These are phyloP conservation scores for Aspergillus niger DNA, from an alignment of 2,329 filamentous ascomycete genomes.

Conservation along the genomic window DNA sequence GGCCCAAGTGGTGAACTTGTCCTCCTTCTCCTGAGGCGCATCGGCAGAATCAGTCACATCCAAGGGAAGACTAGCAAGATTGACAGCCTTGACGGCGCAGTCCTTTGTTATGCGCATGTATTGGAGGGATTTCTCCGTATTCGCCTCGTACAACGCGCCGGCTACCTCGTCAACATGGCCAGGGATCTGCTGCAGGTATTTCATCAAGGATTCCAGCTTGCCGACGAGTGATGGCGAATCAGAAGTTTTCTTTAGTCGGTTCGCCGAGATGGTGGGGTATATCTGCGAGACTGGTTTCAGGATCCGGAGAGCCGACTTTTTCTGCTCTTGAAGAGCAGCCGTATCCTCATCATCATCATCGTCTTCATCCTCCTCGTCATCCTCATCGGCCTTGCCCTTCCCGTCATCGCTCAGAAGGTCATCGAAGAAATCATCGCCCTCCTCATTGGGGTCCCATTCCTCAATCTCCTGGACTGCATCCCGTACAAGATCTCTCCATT, in stretches of 20 bases:
- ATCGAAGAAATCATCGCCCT: slow-evolving; percentile 58
- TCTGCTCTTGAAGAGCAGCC: slow-evolving; percentile 42
- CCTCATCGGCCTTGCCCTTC: slow-evolving; percentile 23
- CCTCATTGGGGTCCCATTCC: slow-evolving; percentile 78
- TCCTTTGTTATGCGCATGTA: slow-evolving; percentile 37
- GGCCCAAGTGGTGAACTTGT: slow-evolving; percentile 81
- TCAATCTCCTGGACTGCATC: slow-evolving; percentile 85
- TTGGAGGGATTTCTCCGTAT: slow-evolving; percentile 36
- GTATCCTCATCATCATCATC: slow-evolving; percentile 31
- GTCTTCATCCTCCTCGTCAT: slow-evolving; percentile 22
- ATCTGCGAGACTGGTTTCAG: slow-evolving; percentile 47
- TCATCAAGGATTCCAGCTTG: slow-evolving; percentile 40
- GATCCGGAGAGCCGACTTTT: slow-evolving; percentile 45
- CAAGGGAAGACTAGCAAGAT: slow-evolving; percentile 73
- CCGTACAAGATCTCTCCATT: slow-evolving; percentile 73
- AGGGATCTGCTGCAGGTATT: slow-evolving; percentile 39
- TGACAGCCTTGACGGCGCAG: slow-evolving; percentile 66
- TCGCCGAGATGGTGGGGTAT: slow-evolving; percentile 46
- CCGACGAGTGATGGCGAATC: slow-evolving; percentile 23
- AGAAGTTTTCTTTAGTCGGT: slow-evolving; percentile 41
- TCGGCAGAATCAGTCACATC: slow-evolving; percentile 63
- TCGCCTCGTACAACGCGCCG: slow-evolving; percentile 47
- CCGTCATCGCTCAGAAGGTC: slow-evolving; percentile 37
- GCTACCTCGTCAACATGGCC: slow-evolving; percentile 49
- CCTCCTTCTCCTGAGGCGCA: slow-evolving; percentile 58